Conservation (phyloP, 805 yeast genomes). For the Wickerhamiella galacta region DNA sequence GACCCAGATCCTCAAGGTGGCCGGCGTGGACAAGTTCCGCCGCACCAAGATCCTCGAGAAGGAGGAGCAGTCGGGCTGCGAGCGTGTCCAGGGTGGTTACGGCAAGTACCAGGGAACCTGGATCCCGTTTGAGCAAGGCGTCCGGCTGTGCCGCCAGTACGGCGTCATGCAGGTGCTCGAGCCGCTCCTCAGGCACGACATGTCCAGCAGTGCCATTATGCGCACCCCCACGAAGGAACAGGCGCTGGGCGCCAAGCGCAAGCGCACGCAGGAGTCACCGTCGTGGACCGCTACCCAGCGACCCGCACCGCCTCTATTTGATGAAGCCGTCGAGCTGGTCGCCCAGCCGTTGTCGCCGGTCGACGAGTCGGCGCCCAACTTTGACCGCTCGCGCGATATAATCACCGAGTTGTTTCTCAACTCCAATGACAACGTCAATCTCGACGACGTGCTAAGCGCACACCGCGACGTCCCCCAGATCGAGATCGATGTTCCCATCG, state of each 20-base stretch:
- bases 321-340: constrained; percentile 2
- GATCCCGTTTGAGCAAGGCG: constrained; percentile 53
- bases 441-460: constrained; percentile 7
- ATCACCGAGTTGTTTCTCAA: constrained; percentile 16
- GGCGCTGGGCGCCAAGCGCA: constrained; percentile 26
- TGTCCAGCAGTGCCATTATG: constrained; percentile 21
- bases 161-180: constrained; percentile 35
- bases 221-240: constrained; percentile 36
- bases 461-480: constrained; percentile 3
- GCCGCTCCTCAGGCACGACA: constrained; percentile 34
- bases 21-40: constrained; percentile 48
- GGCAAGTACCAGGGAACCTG: constrained; percentile 89
- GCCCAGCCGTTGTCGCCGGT: constrained; percentile 8
- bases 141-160: constrained; percentile 43
- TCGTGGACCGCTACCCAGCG: background rate
- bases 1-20: constrained; percentile 52
- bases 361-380: constrained; percentile 4
- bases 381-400: constrained; percentile 7
- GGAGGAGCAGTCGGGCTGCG: constrained; percentile 49
- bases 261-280: constrained; percentile 6
- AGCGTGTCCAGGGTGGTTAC: constrained; percentile 92
- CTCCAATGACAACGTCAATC: constrained; percentile 8
- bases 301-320: background rate
- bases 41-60: constrained; percentile 47
- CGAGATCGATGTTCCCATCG: constrained; percentile 71